Base-by-base conservation (phyloP, 345 rosid species). In the Eucalyptus cladocalyx region DNA sequence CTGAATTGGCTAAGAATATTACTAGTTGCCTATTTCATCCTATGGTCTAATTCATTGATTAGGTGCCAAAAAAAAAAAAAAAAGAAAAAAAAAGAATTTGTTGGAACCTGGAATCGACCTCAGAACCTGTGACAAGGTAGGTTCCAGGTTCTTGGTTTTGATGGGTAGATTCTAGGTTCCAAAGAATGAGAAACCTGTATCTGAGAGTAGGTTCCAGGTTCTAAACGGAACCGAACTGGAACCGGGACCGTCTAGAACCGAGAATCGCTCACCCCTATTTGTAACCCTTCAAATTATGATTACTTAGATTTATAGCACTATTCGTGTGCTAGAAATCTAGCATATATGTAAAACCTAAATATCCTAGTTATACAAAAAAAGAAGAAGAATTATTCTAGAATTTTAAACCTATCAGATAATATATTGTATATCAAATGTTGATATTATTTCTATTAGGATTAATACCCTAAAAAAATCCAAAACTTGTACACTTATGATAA, bases 201-300 rank as follows among this genome's bases (percentile, higher is more conserved):
- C 1, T 6, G 3, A 17, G 21, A 8, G 8, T 50, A 50, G 54
- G 8, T 50, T 50, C 2, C 4, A 16, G 0, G 8, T 50, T 6
- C 1, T 0, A 50, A 8, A 50, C 1, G 4, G 17, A 50, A 17
- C 0, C 21, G 8, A 50, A 50, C 14, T 0, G 5, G 2, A 48
- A 48, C 2, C 49, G 13, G 49, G 14, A 37, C 2, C 43, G 43
- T 42, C 3, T 1, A 3, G 4, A 50, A 50, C 4, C 8, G 3
- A 3, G 21, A 17, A 50, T 3, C 8, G 0, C 21, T 50, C 8
- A 50, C 54, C 19, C 21, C 8, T 50, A 97, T 6, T 2, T 50
- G 7, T 50, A 72, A 72, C 81, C 8, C 45, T 72, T 72, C 81
- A 72, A 72, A 37, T 72, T 72, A 37, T 72, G 45, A 37, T 72